Evolutionary conservation across 1,139 yeast species (phyloP), one percentile per base, ranked within the genome.

Genomic region (Hemisphaericaspora subhashii): DNA sequence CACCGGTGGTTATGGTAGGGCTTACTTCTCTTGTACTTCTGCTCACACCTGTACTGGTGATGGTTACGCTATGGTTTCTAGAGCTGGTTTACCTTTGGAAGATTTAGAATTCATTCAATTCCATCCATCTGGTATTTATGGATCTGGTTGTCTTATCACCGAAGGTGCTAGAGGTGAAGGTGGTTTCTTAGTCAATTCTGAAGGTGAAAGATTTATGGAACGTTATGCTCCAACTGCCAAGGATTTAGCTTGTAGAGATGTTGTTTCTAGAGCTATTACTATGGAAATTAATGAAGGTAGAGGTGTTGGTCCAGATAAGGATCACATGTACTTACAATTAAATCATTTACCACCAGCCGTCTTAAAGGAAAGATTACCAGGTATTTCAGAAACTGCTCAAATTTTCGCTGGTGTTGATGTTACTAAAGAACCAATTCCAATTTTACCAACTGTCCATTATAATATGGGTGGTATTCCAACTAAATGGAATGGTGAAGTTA

Each of bases 161-260:
- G 98, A 92, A 71, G 98, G 98, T 71, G 95, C 97, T 51, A 86
- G 98, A 77, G 98, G 98, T 78, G 98, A 92, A 76, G 98, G 98
- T 79, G 98, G 98, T 48, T 90, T 81, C 79, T 75, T 92, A 62
- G 78, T 92, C 51, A 92, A 92, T 77, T 81, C 89, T 53, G 95
- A 92, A 71, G 98, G 98, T 76, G 98, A 92, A 76, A 84, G 98
- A 68, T 92, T 92, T 68, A 92, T 92, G 98, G 98, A 92, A 75
- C 84, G 98, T 69, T 92, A 92, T 62, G 98, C 98, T 41, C 98
- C 98, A 52, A 85, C 92, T 42, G 98, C 98, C 53, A 92, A 90
- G 76, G 98, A 92, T 72, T 77, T 92, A 66, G 98, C 98, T 42
- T 89, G 95, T 50, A 85, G 98, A 75, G 98, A 92, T 65, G 98